Evolutionary conservation across 2,329 filamentous ascomycete genomes (phyloP).

Genomic region (Aspergillus chevalieri): DNA sequence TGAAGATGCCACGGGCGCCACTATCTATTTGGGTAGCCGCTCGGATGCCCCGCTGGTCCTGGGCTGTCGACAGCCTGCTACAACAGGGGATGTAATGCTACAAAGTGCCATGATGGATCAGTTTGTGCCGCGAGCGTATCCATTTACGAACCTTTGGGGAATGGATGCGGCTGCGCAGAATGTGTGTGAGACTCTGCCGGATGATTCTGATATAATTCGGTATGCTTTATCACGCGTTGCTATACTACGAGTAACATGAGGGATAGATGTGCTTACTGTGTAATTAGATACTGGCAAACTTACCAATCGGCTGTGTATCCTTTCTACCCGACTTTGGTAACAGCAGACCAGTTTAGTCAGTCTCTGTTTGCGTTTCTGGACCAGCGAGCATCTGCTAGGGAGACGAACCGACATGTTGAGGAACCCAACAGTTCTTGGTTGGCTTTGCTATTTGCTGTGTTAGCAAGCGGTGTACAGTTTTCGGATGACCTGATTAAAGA

Average conservation of each 20-base stretch:
- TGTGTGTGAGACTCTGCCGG: constrained; percentile 17
- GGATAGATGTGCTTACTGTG: no score
- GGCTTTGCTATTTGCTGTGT: constrained; percentile 16
- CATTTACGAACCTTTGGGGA: constrained; percentile 19
- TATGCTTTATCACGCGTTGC: constrained; percentile 1
- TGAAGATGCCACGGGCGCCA: constrained; percentile 18
- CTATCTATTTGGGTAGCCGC: constrained; percentile 16
- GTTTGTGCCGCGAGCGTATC: constrained; percentile 15
- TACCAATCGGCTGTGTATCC: constrained; percentile 15
- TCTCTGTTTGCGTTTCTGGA: constrained; percentile 14
- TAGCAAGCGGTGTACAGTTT: constrained; percentile 19
- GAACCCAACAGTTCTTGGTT: constrained; percentile 14
- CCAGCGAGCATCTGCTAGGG: constrained; percentile 1
- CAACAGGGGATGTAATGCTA: constrained; percentile 5
- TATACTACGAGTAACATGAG: background rate
- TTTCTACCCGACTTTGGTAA: constrained; percentile 14
- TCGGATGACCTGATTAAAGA: constrained; percentile 18
- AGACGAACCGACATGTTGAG: background rate
- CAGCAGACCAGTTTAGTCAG: constrained; percentile 8
- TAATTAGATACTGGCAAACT: constrained; percentile 14
- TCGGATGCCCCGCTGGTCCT: constrained; percentile 15
- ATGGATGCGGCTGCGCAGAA: constrained; percentile 9
- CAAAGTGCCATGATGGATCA: constrained; percentile 11
- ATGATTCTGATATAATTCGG: constrained; percentile 18
- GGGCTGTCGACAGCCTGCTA: constrained; percentile 10